Conservation (phyloP, 768 basidiomycete genomes). For the Suillus ampliporus region DNA sequence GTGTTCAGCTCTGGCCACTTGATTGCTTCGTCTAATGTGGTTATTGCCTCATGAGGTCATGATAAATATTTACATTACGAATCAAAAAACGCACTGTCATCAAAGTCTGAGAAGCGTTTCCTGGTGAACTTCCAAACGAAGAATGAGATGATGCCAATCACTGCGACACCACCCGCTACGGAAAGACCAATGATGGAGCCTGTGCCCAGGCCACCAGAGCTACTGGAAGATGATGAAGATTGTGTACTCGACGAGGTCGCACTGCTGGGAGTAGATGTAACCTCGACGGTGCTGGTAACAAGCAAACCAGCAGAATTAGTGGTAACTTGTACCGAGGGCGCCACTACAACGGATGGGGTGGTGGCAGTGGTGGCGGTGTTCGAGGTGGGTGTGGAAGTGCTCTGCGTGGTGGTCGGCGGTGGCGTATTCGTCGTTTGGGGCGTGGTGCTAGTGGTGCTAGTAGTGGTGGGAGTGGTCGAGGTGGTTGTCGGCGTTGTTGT, state of each 20-base stretch:
- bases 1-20: constrained; percentile 90
- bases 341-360: constrained; percentile 14
- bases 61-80: constrained; percentile 18
- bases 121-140: constrained; percentile 87
- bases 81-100: constrained; percentile 67
- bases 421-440: constrained; percentile 9
- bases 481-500: constrained; percentile 2
- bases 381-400: constrained; percentile 10
- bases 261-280: constrained; percentile 27
- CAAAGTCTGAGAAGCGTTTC: constrained; percentile 76
- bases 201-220: constrained; percentile 54
- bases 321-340: constrained; percentile 20
- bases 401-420: constrained; percentile 4
- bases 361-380: background rate
- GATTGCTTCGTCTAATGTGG: constrained; percentile 72
- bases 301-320: constrained; percentile 39
- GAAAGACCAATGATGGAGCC: constrained; percentile 83
- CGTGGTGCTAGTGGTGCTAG: constrained; percentile 17
- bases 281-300: constrained; percentile 29
- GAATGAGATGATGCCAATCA: constrained; percentile 74
- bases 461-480: constrained; percentile 10
- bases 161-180: constrained; percentile 79
- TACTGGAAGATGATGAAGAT: constrained; percentile 22
- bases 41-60: background rate
- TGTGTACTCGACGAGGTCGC: constrained; percentile 33